Evolutionary conservation across 2,329 filamentous ascomycete genomes (phyloP).

Genomic region (Epichloe typhina): DNA sequence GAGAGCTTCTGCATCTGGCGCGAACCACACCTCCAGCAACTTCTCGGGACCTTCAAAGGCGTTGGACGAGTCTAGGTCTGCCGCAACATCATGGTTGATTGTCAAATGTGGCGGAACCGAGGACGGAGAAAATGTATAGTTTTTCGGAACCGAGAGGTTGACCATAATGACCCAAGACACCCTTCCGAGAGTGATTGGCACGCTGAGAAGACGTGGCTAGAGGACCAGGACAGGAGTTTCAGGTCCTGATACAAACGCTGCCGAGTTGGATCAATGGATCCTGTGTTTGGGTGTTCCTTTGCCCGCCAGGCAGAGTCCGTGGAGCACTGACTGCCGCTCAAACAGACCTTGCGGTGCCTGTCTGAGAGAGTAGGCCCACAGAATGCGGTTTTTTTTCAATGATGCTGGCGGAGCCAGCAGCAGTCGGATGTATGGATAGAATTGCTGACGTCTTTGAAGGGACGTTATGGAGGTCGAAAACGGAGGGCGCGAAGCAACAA

Average conservation of each 20-base stretch:
- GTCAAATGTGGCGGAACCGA: conserved; percentile 79
- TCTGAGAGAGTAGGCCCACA: conserved; percentile 97
- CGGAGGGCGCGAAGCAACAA: conserved; percentile 71
- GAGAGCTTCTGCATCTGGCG: conserved; percentile 60
- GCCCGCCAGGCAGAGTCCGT: conserved; percentile 42
- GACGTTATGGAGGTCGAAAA: conserved; percentile 85
- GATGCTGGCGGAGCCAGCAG: conserved; percentile 84
- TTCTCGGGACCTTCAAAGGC: conserved; percentile 98
- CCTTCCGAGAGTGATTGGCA: background rate
- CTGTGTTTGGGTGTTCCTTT: conserved; percentile 9
- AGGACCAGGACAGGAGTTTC: background rate
- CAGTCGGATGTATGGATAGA: conserved; percentile 33
- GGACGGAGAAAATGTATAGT: conserved; percentile 73
- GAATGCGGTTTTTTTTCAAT: conserved; percentile 43
- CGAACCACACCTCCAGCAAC: conserved; percentile 96
- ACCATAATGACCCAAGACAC: conserved; percentile 44
- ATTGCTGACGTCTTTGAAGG: conserved; percentile 47
- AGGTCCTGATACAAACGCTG: background rate
- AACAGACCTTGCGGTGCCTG: conserved; percentile 91
- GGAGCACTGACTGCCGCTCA: conserved; percentile 97
- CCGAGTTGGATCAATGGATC: background rate
- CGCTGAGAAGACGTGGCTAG: background rate
- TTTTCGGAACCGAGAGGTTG: conserved; percentile 63
- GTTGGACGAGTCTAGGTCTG: conserved; percentile 87
- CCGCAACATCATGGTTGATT: conserved; percentile 89